Conservation (phyloP, 1,284 basidiomycete genomes). For the Paramarasmius palmivorus region DNA sequence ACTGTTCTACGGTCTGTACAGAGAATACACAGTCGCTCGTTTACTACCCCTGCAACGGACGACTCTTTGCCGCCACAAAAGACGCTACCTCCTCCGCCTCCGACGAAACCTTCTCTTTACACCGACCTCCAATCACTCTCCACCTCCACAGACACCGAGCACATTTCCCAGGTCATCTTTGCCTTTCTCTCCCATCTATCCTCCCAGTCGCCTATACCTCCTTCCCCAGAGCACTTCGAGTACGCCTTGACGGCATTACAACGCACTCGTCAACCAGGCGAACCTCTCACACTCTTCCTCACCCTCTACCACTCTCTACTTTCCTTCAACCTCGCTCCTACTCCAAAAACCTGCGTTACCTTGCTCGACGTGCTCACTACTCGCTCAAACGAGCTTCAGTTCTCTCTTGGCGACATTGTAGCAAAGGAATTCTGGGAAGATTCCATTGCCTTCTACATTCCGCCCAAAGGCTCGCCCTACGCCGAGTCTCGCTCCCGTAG, state of each 20-base stretch:
- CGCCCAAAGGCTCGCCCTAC: too few relatives aligned
- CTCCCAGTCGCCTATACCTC: slow-evolving; percentile 10
- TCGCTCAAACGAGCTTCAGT: not conserved
- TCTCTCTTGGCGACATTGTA: not conserved
- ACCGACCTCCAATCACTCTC: not conserved
- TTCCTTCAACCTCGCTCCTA: too few relatives aligned
- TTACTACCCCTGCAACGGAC: slow-evolving; percentile 26
- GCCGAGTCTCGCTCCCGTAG: too few relatives aligned
- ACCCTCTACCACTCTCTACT: too few relatives aligned
- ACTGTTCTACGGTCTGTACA: slow-evolving; percentile 64
- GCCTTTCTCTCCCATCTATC: slow-evolving; percentile 15
- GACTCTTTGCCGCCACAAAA: slow-evolving; percentile 14
- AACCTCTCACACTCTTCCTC: slow-evolving; percentile 59
- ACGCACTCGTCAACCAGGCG: slow-evolving; percentile 47
- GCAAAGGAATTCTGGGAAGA: not conserved
- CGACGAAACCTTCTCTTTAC: slow-evolving; percentile 16
- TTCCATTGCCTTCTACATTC: not conserved
- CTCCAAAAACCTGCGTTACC: slow-evolving; percentile 63
- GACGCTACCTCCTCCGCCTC: slow-evolving; percentile 16
- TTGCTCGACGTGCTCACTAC: slow-evolving; percentile 63
- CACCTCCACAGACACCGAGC: slow-evolving; percentile 9
- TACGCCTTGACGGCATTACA: slow-evolving; percentile 59
- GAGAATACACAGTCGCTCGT: slow-evolving; percentile 53
- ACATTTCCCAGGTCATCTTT: slow-evolving; percentile 15
- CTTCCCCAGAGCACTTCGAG: slow-evolving; percentile 66